Evolutionary conservation across 345 rosid genomes (phyloP).

Genomic region (Psidium guajava): DNA sequence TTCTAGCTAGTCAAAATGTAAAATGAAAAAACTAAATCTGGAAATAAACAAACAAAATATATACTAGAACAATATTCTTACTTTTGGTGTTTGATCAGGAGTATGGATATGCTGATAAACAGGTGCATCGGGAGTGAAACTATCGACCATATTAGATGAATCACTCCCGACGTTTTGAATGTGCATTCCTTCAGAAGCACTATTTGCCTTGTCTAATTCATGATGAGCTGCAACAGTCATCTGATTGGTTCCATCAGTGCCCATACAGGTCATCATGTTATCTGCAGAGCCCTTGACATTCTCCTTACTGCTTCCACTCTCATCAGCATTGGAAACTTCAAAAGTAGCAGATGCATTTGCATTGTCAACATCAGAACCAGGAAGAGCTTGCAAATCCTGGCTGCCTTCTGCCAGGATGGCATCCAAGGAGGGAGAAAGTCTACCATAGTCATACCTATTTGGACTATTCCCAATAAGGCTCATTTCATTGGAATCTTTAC

Average conservation of each 20-base stretch:
- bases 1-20: neutral
- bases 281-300: constrained; percentile 4
- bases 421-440: constrained; percentile 60
- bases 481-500: constrained; percentile 79
- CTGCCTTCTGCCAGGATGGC: constrained; percentile 54
- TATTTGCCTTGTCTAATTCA: constrained; percentile 14
- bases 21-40: neutral
- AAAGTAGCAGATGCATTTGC: neutral
- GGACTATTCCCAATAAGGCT: constrained; percentile 65
- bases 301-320: constrained; percentile 1
- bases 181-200: constrained; percentile 2
- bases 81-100: constrained; percentile 1
- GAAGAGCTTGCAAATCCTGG: constrained; percentile 11
- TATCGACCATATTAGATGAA: neutral
- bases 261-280: constrained; percentile 8
- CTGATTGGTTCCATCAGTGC: constrained; percentile 11
- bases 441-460: constrained; percentile 51
- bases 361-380: constrained; percentile 11
- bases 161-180: neutral
- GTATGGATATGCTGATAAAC: neutral
- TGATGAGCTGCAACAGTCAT: constrained; percentile 8
- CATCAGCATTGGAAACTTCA: constrained; percentile 11
- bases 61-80: neutral
- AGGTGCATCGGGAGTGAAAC: neutral
- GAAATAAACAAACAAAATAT: neutral